Conservation (phyloP, 1,284 basidiomycete genomes). For the Gymnopus androsaceus region DNA sequence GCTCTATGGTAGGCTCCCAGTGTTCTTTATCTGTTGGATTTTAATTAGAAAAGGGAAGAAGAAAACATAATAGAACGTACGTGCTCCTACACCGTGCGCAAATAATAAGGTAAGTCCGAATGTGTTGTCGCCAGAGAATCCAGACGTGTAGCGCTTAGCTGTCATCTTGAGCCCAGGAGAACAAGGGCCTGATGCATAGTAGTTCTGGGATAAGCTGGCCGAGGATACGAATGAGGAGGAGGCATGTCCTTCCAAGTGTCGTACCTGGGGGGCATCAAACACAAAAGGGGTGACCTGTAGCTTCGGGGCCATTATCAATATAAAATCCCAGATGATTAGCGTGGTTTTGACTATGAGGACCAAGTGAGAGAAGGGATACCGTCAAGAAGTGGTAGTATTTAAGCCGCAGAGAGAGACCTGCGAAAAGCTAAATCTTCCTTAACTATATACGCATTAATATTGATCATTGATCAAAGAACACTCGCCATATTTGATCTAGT, state of each 20-base stretch:
- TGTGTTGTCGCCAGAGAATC: conserved; percentile 15
- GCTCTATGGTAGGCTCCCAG: conserved; percentile 27
- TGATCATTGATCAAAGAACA: no score
- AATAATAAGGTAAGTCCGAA: conserved; percentile 27
- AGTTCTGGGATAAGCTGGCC: neutral
- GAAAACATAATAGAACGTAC: conserved; percentile 13
- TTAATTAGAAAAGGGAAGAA: no score
- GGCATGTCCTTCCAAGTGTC: neutral
- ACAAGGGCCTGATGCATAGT: neutral
- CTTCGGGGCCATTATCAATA: no score
- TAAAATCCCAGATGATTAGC: no score
- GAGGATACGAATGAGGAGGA: neutral
- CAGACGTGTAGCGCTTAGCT: conserved; percentile 25
- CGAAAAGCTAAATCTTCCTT: no score
- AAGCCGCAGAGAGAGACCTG: no score
- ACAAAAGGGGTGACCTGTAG: conserved; percentile 1
- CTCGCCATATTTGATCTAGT: no score
- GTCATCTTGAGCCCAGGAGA: conserved; percentile 19
- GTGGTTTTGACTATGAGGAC: no score
- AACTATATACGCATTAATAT: no score
- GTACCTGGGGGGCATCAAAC: conserved; percentile 1
- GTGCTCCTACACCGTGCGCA: conserved; percentile 26
- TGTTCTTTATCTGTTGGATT: conserved; percentile 27
- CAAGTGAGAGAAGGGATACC: no score
- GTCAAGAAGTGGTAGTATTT: no score